Conservation (phyloP, 1,284 basidiomycete genomes). For the Boletus hoseneyae region DNA sequence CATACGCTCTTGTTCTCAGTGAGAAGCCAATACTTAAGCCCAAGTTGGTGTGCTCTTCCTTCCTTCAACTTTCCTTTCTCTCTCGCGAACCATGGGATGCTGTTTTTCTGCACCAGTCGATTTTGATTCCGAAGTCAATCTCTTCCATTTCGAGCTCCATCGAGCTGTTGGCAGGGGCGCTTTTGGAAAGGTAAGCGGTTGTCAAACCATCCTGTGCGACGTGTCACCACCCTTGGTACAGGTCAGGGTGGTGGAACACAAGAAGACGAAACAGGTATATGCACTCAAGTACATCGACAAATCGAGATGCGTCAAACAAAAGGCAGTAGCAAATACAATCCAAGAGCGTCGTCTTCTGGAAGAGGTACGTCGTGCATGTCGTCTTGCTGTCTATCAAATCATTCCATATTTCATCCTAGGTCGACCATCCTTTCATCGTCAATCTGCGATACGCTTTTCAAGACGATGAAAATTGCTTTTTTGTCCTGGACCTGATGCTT, state of each 20-base stretch:
- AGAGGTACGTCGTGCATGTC: slow-evolving; percentile 56
- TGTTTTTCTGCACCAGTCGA: slow-evolving; percentile 79
- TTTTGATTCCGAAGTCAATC: slow-evolving; percentile 90
- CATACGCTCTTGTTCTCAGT: slow-evolving; percentile 26
- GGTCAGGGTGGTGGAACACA: slow-evolving; percentile 94
- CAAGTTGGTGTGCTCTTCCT: slow-evolving; percentile 17
- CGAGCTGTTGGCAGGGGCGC: slow-evolving; percentile 93
- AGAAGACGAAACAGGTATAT: slow-evolving; percentile 87
- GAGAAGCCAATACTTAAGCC: slow-evolving; percentile 26
- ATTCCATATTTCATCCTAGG: slow-evolving; percentile 44
- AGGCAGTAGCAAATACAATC: slow-evolving; percentile 90
- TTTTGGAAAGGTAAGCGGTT: slow-evolving; percentile 85
- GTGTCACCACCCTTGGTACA: slow-evolving; percentile 23
- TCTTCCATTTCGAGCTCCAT: slow-evolving; percentile 95
- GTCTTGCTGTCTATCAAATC: slow-evolving; percentile 15
- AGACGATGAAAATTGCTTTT: slow-evolving; percentile 97
- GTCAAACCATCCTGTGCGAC: not conserved
- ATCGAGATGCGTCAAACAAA: slow-evolving; percentile 86
- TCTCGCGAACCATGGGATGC: slow-evolving; percentile 51
- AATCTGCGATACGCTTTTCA: slow-evolving; percentile 97
- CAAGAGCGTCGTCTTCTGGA: slow-evolving; percentile 89
- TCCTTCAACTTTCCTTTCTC: slow-evolving; percentile 34
- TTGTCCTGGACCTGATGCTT: slow-evolving; percentile 95
- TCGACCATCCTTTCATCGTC: slow-evolving; percentile 93
- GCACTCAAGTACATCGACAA: slow-evolving; percentile 99